A percentile compares a stretch with the other conserved stretches of the same genome.
These are phyloP conservation scores for Penicillium sp. DNA, from an alignment of 2,329 filamentous ascomycete genomes.

Conservation along the genomic window DNA sequence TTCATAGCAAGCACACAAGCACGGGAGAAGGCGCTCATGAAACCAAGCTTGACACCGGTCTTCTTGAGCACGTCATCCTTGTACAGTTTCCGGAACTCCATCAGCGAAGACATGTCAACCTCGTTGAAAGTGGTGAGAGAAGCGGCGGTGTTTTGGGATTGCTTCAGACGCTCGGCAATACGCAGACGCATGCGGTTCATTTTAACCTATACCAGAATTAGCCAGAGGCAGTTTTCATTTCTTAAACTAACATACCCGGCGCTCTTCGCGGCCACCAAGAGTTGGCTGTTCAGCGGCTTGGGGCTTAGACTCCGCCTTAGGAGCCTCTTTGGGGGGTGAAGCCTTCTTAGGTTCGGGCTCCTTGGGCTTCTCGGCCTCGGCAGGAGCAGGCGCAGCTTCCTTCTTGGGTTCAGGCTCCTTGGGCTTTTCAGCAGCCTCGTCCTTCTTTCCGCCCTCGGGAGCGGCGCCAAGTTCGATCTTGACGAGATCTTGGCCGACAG, in stretches of 20 bases:
- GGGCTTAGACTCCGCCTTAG: constrained; percentile 23
- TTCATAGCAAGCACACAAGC: constrained; percentile 90
- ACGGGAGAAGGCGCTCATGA: constrained; percentile 96
- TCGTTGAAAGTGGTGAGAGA: constrained; percentile 98
- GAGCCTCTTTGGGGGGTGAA: constrained; percentile 30
- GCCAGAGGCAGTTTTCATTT: not conserved
- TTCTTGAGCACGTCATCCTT: constrained; percentile 96
- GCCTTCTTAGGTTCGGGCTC: constrained; percentile 35
- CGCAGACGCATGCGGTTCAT: constrained; percentile 99
- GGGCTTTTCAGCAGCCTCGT: constrained; percentile 57
- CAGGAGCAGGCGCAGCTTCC: constrained; percentile 47
- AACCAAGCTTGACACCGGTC: constrained; percentile 96
- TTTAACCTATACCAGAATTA: constrained; percentile 68
- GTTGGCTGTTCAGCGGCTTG: constrained; percentile 28
- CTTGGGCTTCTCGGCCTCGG: constrained; percentile 32
- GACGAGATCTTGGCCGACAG: constrained; percentile 86
- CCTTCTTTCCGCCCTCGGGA: constrained; percentile 53
- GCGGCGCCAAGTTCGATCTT: constrained; percentile 77
- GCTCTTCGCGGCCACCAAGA: constrained; percentile 78
- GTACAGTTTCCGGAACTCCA: constrained; percentile 96
- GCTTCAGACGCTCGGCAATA: constrained; percentile 96
- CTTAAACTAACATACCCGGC: constrained; percentile 62
- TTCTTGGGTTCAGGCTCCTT: constrained; percentile 57
- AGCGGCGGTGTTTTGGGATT: constrained; percentile 97
- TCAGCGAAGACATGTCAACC: constrained; percentile 96